phyloP scores from a whole-genome alignment of 2,329 filamentous ascomycete genomes.

The Raffaelea ambrosiae region DNA sequence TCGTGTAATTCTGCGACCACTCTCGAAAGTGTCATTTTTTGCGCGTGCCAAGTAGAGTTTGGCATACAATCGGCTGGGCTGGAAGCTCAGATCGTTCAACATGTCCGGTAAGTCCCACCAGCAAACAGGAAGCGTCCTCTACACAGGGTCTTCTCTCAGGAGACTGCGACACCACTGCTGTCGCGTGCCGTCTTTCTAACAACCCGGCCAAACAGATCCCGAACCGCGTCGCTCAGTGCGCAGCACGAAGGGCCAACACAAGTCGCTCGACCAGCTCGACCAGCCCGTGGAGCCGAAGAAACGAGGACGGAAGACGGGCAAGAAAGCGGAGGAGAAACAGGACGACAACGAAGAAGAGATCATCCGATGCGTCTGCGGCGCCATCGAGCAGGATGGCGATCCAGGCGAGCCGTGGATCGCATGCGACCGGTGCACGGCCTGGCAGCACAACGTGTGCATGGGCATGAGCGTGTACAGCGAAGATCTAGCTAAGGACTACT shows the following conservation, averaged over 20 bases:
- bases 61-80: background rate
- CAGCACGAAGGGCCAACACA: constrained; percentile 95
- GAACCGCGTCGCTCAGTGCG: constrained; percentile 91
- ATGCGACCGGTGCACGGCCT: constrained; percentile 84
- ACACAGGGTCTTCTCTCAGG: too few relatives aligned
- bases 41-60: background rate
- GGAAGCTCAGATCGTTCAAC: constrained; percentile 1
- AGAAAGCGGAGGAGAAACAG: constrained; percentile 53
- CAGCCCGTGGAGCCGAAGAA: constrained; percentile 46
- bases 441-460: constrained; percentile 98
- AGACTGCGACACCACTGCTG: too few relatives aligned
- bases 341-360: constrained; percentile 56
- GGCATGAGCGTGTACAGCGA: constrained; percentile 72
- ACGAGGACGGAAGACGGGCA: constrained; percentile 37
- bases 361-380: constrained; percentile 89
- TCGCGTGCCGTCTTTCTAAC: too few relatives aligned
- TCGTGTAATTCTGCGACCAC: background rate
- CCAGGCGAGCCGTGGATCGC: constrained; percentile 89
- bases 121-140: too few relatives aligned
- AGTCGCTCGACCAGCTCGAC: constrained; percentile 73
- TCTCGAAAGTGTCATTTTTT: background rate
- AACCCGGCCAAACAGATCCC: constrained; percentile 29
- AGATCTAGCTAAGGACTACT: constrained; percentile 75
- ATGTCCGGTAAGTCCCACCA: constrained; percentile 10
- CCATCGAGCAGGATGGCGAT: constrained; percentile 76